Evolutionary conservation across 78 protist species (phyloP).

Genomic region (Dictyostelium purpureum): DNA sequence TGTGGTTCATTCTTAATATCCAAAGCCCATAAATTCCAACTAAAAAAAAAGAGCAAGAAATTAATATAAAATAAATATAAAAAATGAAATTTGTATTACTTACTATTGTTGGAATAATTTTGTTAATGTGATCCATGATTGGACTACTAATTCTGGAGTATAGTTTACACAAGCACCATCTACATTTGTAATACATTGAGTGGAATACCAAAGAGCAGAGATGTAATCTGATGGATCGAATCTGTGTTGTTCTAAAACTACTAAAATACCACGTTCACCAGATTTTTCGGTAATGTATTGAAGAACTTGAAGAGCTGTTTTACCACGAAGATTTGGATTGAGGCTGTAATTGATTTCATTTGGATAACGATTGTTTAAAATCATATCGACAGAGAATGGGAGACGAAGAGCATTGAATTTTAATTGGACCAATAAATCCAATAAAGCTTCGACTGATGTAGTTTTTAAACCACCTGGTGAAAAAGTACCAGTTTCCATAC

Average conservation of each 20-base stretch:
- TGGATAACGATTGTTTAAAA: constrained; percentile 19
- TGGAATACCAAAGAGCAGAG: constrained; percentile 42
- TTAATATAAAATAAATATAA: neutral
- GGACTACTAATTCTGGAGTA: neutral
- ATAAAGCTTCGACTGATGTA: constrained; percentile 32
- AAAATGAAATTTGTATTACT: neutral
- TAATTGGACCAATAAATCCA: constrained; percentile 37
- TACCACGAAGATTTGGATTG: constrained; percentile 40
- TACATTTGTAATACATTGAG: constrained; percentile 25
- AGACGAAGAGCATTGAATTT: constrained; percentile 81
- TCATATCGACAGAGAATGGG: constrained; percentile 77
- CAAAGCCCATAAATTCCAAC: constrained; percentile 80
- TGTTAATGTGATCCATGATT: constrained; percentile 22
- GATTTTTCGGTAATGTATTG: constrained; percentile 21
- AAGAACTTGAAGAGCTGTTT: constrained; percentile 54
- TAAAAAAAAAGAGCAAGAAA: neutral
- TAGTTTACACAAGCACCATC: constrained; percentile 33
- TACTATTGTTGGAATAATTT: constrained; percentile 47
- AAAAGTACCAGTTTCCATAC: constrained; percentile 41
- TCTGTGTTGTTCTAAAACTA: constrained; percentile 77
- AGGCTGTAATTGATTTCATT: constrained; percentile 19
- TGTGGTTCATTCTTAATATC: constrained; percentile 87
- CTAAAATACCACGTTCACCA: constrained; percentile 68
- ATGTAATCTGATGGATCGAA: constrained; percentile 58
- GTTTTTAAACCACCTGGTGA: constrained; percentile 66